These are phyloP conservation scores for Artemisia annua DNA, from an alignment of 129 eudicot genomes.

Conservation along the genomic window DNA sequence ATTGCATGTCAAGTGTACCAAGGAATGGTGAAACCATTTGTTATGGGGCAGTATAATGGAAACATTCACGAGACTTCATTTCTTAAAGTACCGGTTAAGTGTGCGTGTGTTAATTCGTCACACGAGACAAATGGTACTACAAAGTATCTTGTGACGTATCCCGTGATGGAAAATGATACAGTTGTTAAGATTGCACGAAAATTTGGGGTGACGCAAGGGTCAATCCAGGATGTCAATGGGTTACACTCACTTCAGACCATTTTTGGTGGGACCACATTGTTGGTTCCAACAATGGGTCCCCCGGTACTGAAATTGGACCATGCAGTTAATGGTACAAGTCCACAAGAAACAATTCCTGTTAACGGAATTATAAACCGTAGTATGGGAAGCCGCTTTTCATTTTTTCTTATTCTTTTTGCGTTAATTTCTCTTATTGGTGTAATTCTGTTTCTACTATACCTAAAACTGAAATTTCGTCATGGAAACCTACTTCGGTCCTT, in stretches of 20 bases:
- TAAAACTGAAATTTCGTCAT: conserved; percentile 17
- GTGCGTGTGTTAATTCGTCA: conserved; percentile 45
- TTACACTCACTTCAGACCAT: conserved; percentile 29
- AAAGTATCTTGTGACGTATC: conserved; percentile 44
- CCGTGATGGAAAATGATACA: conserved; percentile 38
- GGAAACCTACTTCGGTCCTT: background rate
- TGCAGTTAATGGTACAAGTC: conserved; percentile 15
- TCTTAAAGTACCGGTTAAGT: conserved; percentile 45
- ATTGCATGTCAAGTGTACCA: conserved; percentile 46
- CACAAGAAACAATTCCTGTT: conserved; percentile 27
- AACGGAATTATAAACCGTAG: background rate
- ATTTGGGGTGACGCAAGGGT: conserved; percentile 34
- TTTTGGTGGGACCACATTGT: conserved; percentile 38
- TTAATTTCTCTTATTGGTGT: conserved; percentile 5
- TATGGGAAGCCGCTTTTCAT: background rate
- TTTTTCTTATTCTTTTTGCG: conserved; percentile 10
- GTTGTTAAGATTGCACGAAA: conserved; percentile 31
- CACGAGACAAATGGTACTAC: conserved; percentile 14
- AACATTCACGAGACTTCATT: conserved; percentile 14
- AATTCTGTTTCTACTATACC: conserved; percentile 13
- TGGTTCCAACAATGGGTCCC: conserved; percentile 37
- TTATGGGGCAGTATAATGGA: conserved; percentile 29
- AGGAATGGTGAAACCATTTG: conserved; percentile 44
- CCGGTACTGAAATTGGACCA: conserved; percentile 33
- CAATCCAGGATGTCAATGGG: conserved; percentile 33